Evolutionary conservation across 805 yeast genomes (phyloP).

Genomic region (Nakazawaea peltata): DNA sequence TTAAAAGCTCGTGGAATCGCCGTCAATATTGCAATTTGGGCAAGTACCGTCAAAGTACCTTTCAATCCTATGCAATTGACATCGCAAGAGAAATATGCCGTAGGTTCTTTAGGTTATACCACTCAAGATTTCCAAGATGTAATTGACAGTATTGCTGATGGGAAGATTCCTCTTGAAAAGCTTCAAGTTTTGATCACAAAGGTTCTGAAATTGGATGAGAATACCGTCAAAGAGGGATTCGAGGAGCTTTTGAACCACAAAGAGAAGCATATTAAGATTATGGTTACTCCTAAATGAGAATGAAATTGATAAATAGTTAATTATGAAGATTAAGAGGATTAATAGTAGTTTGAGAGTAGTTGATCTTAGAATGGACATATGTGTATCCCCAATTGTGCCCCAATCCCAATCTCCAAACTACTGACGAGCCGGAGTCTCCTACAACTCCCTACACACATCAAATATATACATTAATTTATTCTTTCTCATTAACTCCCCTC

Average conservation of each 20-base stretch:
- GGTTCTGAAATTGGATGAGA: constrained; percentile 32
- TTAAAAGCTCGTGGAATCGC: constrained; percentile 46
- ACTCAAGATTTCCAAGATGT: constrained; percentile 51
- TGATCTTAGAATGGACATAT: no score
- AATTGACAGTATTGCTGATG: constrained; percentile 38
- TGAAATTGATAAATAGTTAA: no score
- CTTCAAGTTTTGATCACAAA: constrained; percentile 46
- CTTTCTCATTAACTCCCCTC: constrained; percentile 11
- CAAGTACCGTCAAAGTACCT: constrained; percentile 32
- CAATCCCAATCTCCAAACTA: no score
- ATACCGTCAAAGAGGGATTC: constrained; percentile 48
- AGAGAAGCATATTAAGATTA: constrained; percentile 46
- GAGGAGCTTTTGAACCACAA: constrained; percentile 41
- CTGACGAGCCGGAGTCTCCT: no score
- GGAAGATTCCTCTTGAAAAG: constrained; percentile 34
- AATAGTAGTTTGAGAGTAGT: no score
- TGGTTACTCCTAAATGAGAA: constrained; percentile 44
- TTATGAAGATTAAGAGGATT: no score
- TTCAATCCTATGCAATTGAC: constrained; percentile 51
- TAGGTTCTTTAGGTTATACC: constrained; percentile 58
- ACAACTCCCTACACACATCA: no score
- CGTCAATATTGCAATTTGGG: constrained; percentile 64
- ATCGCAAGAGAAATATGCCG: constrained; percentile 42
- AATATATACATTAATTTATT: no score
- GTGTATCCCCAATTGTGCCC: no score